These are phyloP conservation scores for Stachybotrys echinatus DNA, from an alignment of 2,329 filamentous ascomycete genomes.

Conservation along the genomic window DNA sequence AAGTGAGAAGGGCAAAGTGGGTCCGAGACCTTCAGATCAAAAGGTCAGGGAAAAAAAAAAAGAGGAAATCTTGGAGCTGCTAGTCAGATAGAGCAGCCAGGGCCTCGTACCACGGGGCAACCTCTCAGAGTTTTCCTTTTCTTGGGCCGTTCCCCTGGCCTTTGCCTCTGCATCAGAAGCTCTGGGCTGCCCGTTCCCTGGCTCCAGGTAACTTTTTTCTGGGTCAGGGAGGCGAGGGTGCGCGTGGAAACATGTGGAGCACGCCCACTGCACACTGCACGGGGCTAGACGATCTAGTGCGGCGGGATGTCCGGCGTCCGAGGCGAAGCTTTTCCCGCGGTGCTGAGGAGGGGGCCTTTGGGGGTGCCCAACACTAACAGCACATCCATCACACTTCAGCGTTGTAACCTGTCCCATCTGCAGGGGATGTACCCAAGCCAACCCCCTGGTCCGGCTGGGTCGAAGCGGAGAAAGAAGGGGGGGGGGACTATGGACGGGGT, in stretches of 20 bases:
- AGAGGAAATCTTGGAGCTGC: no score
- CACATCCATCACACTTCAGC: no score
- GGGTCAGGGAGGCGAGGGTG: slow-evolving; percentile 3
- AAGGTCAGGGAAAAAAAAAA: background rate
- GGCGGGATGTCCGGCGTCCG: slow-evolving; percentile 20
- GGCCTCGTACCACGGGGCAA: background rate
- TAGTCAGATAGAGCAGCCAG: background rate
- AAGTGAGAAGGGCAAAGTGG: slow-evolving; percentile 1
- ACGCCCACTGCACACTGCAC: slow-evolving; percentile 9
- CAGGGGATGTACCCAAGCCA: background rate
- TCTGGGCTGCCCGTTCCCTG: background rate
- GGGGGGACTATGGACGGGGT: no score
- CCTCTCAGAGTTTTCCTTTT: background rate
- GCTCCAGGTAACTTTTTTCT: slow-evolving; percentile 6
- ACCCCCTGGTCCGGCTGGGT: background rate
- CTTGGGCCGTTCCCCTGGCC: no score
- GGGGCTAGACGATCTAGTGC: slow-evolving; percentile 20
- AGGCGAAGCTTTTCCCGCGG: slow-evolving; percentile 11
- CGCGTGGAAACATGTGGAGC: slow-evolving; percentile 8
- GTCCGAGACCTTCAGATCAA: background rate
- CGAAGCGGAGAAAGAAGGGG: background rate
- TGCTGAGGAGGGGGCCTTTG: background rate
- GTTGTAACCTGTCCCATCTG: no score
- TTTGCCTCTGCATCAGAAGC: background rate
- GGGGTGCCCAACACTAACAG: background rate